phyloP scores from a whole-genome alignment of 2,329 filamentous ascomycete genomes.

The Verticillium longisporum region DNA sequence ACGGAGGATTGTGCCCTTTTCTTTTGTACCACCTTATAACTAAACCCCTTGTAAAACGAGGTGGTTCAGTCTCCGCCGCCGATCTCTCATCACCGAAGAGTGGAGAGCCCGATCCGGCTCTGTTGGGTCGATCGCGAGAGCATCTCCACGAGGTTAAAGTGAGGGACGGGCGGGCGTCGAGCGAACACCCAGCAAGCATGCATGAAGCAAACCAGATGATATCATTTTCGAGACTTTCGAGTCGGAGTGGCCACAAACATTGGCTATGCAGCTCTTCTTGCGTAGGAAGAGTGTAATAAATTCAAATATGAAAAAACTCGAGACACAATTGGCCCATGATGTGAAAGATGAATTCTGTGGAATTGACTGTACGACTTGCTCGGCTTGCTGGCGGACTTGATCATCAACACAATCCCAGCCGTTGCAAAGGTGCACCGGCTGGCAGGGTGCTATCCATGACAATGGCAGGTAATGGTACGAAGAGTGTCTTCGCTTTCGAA shows the following conservation, averaged over 20 bases:
- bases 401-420: neutral
- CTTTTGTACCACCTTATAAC: slow-evolving; percentile 43
- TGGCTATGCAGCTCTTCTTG: slow-evolving; percentile 1
- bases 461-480: neutral
- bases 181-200: slow-evolving; percentile 38
- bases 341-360: neutral
- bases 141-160: slow-evolving; percentile 66
- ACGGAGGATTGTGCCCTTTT: slow-evolving; percentile 24
- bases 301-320: neutral
- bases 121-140: slow-evolving; percentile 24
- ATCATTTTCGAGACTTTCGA: neutral
- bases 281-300: neutral
- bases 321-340: neutral
- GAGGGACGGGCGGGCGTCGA: slow-evolving; percentile 58
- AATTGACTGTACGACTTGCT: neutral
- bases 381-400: neutral
- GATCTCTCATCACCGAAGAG: slow-evolving; percentile 62
- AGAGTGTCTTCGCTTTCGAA: neutral
- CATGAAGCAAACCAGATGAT: slow-evolving; percentile 18
- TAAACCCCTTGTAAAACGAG: slow-evolving; percentile 33
- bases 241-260: neutral
- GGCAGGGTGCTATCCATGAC: neutral
- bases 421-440: neutral
- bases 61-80: slow-evolving; percentile 56
- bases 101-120: slow-evolving; percentile 37